Percentiles rank a stretch among this genome's conserved stretches.
These are phyloP conservation scores for Fraxinus paxiana DNA, from an alignment of 305 asterid genomes.

Conservation along the genomic window DNA sequence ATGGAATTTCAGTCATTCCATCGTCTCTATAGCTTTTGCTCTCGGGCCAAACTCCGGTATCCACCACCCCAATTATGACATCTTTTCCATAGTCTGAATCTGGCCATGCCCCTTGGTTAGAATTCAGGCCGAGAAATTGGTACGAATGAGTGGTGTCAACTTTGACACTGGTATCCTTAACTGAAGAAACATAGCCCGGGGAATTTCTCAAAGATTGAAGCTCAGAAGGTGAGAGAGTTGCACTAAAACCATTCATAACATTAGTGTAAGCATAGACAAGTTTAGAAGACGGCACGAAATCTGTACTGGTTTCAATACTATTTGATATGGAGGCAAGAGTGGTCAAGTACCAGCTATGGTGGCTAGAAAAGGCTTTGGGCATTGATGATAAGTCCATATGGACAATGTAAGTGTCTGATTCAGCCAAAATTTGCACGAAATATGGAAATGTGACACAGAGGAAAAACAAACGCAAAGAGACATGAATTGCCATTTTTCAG, in stretches of 20 bases:
- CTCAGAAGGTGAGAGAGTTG: constrained; percentile 52
- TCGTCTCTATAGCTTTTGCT: constrained; percentile 55
- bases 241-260: constrained; percentile 67
- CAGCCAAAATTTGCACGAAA: constrained; percentile 20
- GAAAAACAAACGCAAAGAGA: constrained; percentile 18
- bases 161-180: constrained; percentile 39
- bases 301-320: background rate
- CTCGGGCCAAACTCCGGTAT: constrained; percentile 86
- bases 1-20: constrained; percentile 48
- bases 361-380: constrained; percentile 48
- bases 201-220: constrained; percentile 34
- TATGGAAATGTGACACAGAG: constrained; percentile 20
- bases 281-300: constrained; percentile 30
- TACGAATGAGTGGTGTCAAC: constrained; percentile 63
- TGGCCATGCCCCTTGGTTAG: constrained; percentile 56
- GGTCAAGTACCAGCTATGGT: constrained; percentile 52
- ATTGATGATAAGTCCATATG: constrained; percentile 46
- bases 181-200: constrained; percentile 54
- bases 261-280: constrained; percentile 55
- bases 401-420: constrained; percentile 39
- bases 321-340: constrained; percentile 49
- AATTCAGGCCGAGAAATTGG: constrained; percentile 65
- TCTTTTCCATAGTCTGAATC: constrained; percentile 55
- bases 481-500: constrained; percentile 29
- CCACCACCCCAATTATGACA: constrained; percentile 64